Evolutionary conservation across 169 alveolate genomes (phyloP).

Genomic region (Eimeria maxima): DNA sequence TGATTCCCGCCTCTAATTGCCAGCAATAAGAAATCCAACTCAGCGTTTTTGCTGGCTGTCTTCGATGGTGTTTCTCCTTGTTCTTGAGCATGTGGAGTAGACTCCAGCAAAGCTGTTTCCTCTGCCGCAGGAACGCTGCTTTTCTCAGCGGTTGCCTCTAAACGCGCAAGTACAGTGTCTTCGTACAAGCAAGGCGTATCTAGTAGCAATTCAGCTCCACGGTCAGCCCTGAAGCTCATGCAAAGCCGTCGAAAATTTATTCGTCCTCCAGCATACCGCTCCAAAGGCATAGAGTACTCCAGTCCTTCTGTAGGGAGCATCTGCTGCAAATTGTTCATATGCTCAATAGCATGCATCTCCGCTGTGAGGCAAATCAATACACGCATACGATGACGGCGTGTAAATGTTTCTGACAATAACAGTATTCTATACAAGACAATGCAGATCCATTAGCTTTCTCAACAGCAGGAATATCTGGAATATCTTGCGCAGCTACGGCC

Average conservation of each 20-base stretch:
- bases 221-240: conserved; percentile 10
- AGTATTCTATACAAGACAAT: background rate
- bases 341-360: conserved; percentile 61
- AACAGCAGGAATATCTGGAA: background rate
- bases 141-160: conserved; percentile 50
- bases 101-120: conserved; percentile 36
- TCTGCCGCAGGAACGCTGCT: background rate
- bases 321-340: conserved; percentile 12
- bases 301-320: conserved; percentile 32
- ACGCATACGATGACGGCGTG: background rate
- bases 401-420: background rate
- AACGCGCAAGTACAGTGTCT: conserved; percentile 38
- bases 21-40: background rate
- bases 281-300: conserved; percentile 52
- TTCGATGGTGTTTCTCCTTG: background rate
- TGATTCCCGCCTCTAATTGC: conserved; percentile 19
- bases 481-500: background rate
- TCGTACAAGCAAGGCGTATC: conserved; percentile 24
- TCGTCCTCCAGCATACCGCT: conserved; percentile 44
- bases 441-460: background rate
- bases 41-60: background rate
- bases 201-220: background rate
- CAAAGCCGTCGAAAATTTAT: conserved; percentile 54
- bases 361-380: conserved; percentile 40
- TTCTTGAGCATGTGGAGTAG: background rate